These are phyloP conservation scores for Pseudogymnoascus sp. DNA, from an alignment of 2,329 filamentous ascomycete species.

Conservation along the genomic window DNA sequence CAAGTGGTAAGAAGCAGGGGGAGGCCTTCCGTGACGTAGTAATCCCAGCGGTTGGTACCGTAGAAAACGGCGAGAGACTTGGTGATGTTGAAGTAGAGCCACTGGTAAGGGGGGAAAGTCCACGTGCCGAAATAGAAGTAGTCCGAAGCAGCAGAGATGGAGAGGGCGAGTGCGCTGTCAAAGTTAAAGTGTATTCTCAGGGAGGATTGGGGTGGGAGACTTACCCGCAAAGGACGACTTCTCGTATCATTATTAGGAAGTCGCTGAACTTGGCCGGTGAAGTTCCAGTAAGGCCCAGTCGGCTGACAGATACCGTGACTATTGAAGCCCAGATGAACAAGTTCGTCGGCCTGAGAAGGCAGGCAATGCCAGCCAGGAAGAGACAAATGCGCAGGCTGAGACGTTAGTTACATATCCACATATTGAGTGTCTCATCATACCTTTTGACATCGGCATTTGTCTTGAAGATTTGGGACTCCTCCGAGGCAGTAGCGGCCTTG, in stretches of 20 bases:
- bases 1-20: conserved; percentile 79
- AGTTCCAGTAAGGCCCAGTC: conserved; percentile 33
- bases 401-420: not conserved
- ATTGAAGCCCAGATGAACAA: conserved; percentile 73
- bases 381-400: conserved; percentile 56
- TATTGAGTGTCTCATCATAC: not conserved
- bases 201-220: conserved; percentile 16
- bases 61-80: conserved; percentile 89
- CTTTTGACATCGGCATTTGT: not conserved
- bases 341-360: conserved; percentile 85
- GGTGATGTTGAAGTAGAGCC: conserved; percentile 83
- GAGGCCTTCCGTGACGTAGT: conserved; percentile 84
- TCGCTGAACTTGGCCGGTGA: conserved; percentile 33
- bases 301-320: conserved; percentile 44
- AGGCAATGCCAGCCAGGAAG: conserved; percentile 69
- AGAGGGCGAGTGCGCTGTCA: conserved; percentile 49
- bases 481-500: conserved; percentile 11
- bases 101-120: conserved; percentile 83
- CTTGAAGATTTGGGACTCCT: not conserved
- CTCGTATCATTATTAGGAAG: conserved; percentile 49
- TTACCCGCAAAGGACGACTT: conserved; percentile 56
- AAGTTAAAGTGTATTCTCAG: not conserved
- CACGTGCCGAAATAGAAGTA: conserved; percentile 73
- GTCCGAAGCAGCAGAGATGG: conserved; percentile 60
- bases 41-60: conserved; percentile 81